Base-by-base conservation (phyloP, 345 rosid genomes). In the Noccaea caerulescens region DNA sequence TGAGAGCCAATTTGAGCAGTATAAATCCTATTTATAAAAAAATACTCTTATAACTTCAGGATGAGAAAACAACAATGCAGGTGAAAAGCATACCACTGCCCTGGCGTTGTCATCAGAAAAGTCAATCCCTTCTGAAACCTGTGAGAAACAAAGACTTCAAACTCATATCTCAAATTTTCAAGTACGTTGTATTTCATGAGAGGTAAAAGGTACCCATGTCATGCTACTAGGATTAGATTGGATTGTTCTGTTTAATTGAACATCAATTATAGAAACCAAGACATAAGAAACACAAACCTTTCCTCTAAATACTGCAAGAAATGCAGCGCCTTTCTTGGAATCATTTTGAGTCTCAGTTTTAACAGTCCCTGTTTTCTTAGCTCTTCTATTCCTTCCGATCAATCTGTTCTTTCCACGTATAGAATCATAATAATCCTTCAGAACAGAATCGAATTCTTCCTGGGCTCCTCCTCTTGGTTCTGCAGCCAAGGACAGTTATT, bases 81-180 rank as follows among this genome's bases (percentile, higher is more conserved):
- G 30, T 27, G 30, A 66, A 59, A 81, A 88, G 95, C 93, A 92
- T 92, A 92, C 97, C 75, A 90, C 98, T 6, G 83, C 95, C 59
- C 98, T 87, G 73, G 98, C 98, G 76, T 92, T 87, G 67, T 92
- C 89, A 79, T 92, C 98, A 69, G 89, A 79, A 78, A 92, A 92
- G 81, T 92, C 96, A 53, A 92, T 85, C 69, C 98, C 98, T 84
- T 92, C 97, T 11, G 98, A 92, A 67, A 88, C 98, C 98, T 92
- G 87, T 81, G 63, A 68, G 67, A 44, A 81, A 63, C 66, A 27
- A 27, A 27, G 30, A 27, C 30, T 27, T 27, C 30, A 27, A 27
- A 27, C 30, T 27, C 4, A 27, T 27, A 27, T 27, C 30, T 27
- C 30, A 27, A 27, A 27, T 27, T 27, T 27, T 27, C 4, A 27